Percentiles rank a stretch among this genome's conserved stretches.
Evolutionary conservation across 352 stramenopile species (phyloP).

Genomic region (Pseudoperonospora humuli): DNA sequence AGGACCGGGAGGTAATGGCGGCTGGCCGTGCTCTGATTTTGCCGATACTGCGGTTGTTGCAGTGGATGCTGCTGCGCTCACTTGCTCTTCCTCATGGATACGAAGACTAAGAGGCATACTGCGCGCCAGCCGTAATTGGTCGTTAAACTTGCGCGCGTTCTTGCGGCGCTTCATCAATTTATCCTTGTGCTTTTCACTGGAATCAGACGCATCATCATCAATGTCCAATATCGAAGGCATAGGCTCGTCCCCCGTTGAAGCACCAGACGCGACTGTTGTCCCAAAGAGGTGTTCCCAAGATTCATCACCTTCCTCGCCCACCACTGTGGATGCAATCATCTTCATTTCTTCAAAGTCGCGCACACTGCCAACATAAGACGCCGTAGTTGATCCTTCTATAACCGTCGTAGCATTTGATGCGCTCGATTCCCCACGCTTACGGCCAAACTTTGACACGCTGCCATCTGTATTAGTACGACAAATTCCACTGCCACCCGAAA

Average conservation of each 20-base stretch:
- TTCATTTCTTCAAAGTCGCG: constrained; percentile 65
- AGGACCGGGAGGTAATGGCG: constrained; percentile 19
- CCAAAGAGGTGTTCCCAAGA: constrained; percentile 72
- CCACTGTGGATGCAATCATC: constrained; percentile 40
- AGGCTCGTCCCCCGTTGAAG: constrained; percentile 10
- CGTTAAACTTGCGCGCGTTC: constrained; percentile 63
- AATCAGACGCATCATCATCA: constrained; percentile 23
- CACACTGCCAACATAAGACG: constrained; percentile 27
- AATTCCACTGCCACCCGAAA: constrained; percentile 20
- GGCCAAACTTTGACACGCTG: constrained; percentile 28
- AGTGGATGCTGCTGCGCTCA: constrained; percentile 2
- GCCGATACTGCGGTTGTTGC: constrained; percentile 4
- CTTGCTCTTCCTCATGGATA: constrained; percentile 41
- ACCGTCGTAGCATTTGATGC: constrained; percentile 30
- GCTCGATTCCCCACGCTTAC: constrained; percentile 24
- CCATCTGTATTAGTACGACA: constrained; percentile 11
- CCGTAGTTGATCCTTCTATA: constrained; percentile 36
- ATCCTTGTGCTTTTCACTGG: constrained; percentile 30
- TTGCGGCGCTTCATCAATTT: constrained; percentile 48
- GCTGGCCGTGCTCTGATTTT: constrained; percentile 14
- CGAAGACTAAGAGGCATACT: constrained; percentile 44
- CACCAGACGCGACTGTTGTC: constrained; percentile 6
- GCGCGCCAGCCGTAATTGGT: constrained; percentile 51
- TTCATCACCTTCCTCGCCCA: constrained; percentile 33
- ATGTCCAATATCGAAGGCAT: constrained; percentile 22